Evolutionary conservation across 768 basidiomycete species (phyloP), one percentile per base, ranked within the genome.

Genomic region (Mycena filopes): DNA sequence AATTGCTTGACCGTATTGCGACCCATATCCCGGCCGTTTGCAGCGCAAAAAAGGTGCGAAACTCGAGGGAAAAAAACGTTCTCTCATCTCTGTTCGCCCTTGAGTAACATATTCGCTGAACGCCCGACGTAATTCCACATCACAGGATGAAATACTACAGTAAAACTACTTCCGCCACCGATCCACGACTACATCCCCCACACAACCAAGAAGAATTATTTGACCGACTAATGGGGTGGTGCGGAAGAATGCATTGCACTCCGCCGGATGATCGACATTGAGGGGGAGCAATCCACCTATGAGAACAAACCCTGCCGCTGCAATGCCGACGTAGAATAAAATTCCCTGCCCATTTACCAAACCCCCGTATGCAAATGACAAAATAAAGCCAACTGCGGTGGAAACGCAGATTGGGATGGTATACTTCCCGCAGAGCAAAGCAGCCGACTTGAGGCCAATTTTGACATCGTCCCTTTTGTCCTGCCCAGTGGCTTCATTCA

Each of bases 391-490:
- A 0, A 79, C 56, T 0, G 83, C 80, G 65, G 86, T 83, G 59
- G 66, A 60, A 21, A 80, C 73, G 46, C 87, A 81, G 65, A 88
- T 77, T 3, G 81, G 78, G 40, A 84, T 78, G 6, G 87, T 83
- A 26, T 76, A 72, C 16, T 78, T 71, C 5, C 82, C 84, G 68
- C 86, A 86, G 31, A 86, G 80, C 26, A 87, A 75, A 1, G 88
- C 87, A 53, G 84, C 86, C 20, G 87, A 88, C 72, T 85, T 81
- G 59, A 90, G 79, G 28, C 86, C 86, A 25, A 82, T 86, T 45
- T 79, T 75, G 31, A 81, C 70, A 72, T 89, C 88, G 74, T 89
- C 88, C 21, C 76, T 68, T 68, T 85, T 85, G 75, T 89, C 88
- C 82, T 88, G 76, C 13, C 15, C 3, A 20, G 25, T 55, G 25